Percentiles rank a stretch among this genome's conserved stretches.
Evolutionary conservation across 371 early-diverging fungal genomes (phyloP).

Genomic region (Lichtheimia ornata): DNA sequence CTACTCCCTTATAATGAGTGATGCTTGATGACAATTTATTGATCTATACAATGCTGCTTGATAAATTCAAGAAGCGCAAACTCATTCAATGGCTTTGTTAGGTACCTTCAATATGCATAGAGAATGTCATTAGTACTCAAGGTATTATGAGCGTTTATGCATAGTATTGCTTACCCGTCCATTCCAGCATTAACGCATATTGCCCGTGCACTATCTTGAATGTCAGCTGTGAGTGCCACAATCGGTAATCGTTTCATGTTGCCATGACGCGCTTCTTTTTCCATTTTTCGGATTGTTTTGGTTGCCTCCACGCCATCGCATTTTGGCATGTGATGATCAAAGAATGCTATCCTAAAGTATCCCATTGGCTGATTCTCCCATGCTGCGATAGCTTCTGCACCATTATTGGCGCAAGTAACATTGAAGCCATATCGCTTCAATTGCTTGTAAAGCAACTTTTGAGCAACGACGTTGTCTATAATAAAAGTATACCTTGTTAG

Average conservation of each 20-base stretch:
- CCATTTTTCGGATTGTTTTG: constrained; percentile 35
- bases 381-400: constrained; percentile 39
- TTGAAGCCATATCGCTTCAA: constrained; percentile 40
- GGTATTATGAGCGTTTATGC: too few relatives aligned
- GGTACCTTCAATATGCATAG: neutral
- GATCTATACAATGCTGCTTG: constrained; percentile 21
- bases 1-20: neutral
- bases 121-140: too few relatives aligned
- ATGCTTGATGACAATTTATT: neutral
- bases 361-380: constrained; percentile 33
- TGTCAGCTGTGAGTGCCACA: constrained; percentile 14
- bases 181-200: constrained; percentile 15
- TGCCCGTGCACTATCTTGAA: constrained; percentile 18
- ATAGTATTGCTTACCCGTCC: constrained; percentile 13
- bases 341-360: constrained; percentile 41
- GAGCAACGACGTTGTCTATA: constrained; percentile 49
- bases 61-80: constrained; percentile 31
- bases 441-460: constrained; percentile 41
- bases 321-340: constrained; percentile 55
- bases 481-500: neutral
- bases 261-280: constrained; percentile 18
- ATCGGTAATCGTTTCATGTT: constrained; percentile 24
- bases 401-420: constrained; percentile 49
- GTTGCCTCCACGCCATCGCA: constrained; percentile 54
- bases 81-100: constrained; percentile 47